These are phyloP conservation scores for Rhodotorula glutinis DNA, from an alignment of 1,284 basidiomycete genomes.

Conservation along the genomic window DNA sequence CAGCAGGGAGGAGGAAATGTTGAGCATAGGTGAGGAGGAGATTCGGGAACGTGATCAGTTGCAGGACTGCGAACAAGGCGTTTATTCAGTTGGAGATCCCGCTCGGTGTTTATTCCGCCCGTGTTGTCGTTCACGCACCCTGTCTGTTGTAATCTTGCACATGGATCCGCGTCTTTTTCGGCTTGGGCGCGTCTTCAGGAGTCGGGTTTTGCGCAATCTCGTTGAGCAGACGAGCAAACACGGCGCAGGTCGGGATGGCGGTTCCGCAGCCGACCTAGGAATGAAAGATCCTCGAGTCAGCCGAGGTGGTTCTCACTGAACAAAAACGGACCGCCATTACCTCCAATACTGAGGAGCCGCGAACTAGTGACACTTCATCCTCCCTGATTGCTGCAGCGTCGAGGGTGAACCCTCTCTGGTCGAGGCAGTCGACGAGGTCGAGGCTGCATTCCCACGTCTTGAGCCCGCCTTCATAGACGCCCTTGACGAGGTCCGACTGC, in stretches of 20 bases:
- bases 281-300: neutral
- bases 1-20: constrained; percentile 15
- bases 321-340: constrained; percentile 48
- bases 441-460: constrained; percentile 98
- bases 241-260: constrained; percentile 72
- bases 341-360: constrained; percentile 62
- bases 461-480: constrained; percentile 90
- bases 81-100: too few relatives aligned
- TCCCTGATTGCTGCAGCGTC: too few relatives aligned
- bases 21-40: constrained; percentile 69
- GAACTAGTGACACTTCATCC: constrained; percentile 11
- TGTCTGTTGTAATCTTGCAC: constrained; percentile 85
- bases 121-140: constrained; percentile 19
- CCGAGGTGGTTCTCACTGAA: too few relatives aligned
- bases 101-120: neutral
- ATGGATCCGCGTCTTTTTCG: constrained; percentile 56
- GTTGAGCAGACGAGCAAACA: constrained; percentile 54
- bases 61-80: constrained; percentile 33
- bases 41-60: constrained; percentile 71
- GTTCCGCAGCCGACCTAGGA: constrained; percentile 87
- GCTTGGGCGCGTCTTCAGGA: neutral
- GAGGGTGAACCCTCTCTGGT: constrained; percentile 12
- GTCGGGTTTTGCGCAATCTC: constrained; percentile 27
- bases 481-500: constrained; percentile 84
- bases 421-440: constrained; percentile 63